phyloP scores from a whole-genome alignment of 495 filamentous ascomycete species.

The Clohesyomyces aquaticus region DNA sequence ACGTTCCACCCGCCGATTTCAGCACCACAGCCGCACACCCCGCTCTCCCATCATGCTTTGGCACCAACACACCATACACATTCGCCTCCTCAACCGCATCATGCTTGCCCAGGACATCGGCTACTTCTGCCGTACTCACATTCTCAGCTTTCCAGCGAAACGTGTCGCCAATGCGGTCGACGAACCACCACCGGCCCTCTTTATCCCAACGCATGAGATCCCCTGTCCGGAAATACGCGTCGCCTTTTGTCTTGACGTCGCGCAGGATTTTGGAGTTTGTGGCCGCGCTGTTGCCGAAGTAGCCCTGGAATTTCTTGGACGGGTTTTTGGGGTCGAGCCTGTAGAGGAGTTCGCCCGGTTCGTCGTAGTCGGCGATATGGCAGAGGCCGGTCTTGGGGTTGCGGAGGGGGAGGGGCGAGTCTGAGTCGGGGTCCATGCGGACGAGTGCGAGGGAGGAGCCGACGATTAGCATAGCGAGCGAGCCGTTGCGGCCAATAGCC shows the following conservation, averaged over 20 bases:
- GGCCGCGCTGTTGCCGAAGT: slow-evolving; percentile 76
- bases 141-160: slow-evolving; percentile 54
- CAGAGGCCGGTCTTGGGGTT: slow-evolving; percentile 76
- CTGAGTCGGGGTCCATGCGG: slow-evolving; percentile 64
- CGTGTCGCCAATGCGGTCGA: slow-evolving; percentile 61
- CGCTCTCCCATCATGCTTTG: slow-evolving; percentile 82
- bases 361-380: slow-evolving; percentile 58
- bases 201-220: slow-evolving; percentile 74
- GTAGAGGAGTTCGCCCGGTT: slow-evolving; percentile 82
- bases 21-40: slow-evolving; percentile 72
- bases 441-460: slow-evolving; percentile 61
- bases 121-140: slow-evolving; percentile 82
- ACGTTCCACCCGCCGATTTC: slow-evolving; percentile 5
- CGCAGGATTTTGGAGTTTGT: slow-evolving; percentile 78
- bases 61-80: slow-evolving; percentile 84
- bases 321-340: slow-evolving; percentile 69
- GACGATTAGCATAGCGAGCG: slow-evolving; percentile 60
- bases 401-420: slow-evolving; percentile 70
- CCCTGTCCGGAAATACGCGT: slow-evolving; percentile 85
- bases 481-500: slow-evolving; percentile 79
- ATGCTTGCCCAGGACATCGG: slow-evolving; percentile 70
- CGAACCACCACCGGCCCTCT: slow-evolving; percentile 80
- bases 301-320: slow-evolving; percentile 75
- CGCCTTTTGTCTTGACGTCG: slow-evolving; percentile 77
- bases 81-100: slow-evolving; percentile 75